Base-by-base conservation (phyloP, 306 rosid species). In the Cicer judaicum region DNA sequence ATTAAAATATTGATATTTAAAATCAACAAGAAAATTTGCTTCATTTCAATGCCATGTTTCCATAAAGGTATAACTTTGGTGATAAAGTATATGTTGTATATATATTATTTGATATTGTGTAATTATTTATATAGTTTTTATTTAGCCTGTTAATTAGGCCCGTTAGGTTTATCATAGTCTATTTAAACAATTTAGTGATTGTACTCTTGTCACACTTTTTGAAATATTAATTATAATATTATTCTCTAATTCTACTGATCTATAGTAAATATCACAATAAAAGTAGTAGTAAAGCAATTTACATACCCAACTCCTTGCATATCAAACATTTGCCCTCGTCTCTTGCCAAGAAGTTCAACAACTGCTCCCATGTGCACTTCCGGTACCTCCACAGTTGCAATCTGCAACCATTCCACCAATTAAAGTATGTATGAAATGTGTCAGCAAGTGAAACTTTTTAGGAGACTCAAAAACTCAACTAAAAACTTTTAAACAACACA, bases 311-410 rank as follows among this genome's bases (percentile, higher is more conserved):
- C 90, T 63, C 96, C 96, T 81, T 90, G 80, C 99, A 94, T 94
- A 84, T 94, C 99, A 73, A 92, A 90, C 99, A 94, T 94, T 76
- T 80, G 96, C 59, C 97, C 99, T 77, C 92, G 87, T 76, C 99
- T 94, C 88, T 87, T 89, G 64, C 99, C 99, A 55, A 94, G 95
- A 78, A 94, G 95, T 70, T 92, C 97, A 78, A 94, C 99, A 14
- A 94, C 99, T 41, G 97, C 41, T 48, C 99, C 99, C 99, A 94
- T 86, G 82, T 94, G 93, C 79, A 47, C 93, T 87, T 94, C 97
- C 13, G 99, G 99, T 15, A 94, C 99, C 85, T 94, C 99, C 76
- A 92, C 99, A 21, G 90, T 91, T 75, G 98, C 98, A 83, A 91
- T 74, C 98, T 93, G 90, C 76, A 84, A 19, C 75, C 73, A 62